Conservation (phyloP, 2,329 filamentous ascomycete species). For the Fusarium staphyleae region DNA sequence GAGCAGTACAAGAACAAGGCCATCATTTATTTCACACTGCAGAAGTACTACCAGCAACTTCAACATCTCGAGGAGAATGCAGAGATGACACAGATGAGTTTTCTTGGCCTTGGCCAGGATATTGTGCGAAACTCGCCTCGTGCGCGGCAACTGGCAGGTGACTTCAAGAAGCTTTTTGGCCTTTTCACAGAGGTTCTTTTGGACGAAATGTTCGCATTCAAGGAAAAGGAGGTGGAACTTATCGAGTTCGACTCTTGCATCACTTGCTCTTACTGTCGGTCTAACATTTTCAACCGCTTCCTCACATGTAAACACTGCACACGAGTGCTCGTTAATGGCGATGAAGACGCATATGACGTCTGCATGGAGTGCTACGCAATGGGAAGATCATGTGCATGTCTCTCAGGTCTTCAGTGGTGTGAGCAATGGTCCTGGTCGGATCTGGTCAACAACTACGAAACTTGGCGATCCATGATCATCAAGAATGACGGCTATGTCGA, state of each 20-base stretch:
- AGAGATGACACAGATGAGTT: constrained; percentile 54
- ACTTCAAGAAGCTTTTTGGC: constrained; percentile 81
- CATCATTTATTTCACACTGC: constrained; percentile 86
- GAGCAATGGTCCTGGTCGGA: constrained; percentile 91
- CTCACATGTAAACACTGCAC: constrained; percentile 89
- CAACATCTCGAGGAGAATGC: constrained; percentile 58
- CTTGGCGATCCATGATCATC: constrained; percentile 81
- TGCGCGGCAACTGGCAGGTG: constrained; percentile 75
- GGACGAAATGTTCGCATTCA: constrained; percentile 82
- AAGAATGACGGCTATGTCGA: constrained; percentile 73
- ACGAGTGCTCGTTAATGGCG: constrained; percentile 68
- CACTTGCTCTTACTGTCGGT: constrained; percentile 93
- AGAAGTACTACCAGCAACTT: constrained; percentile 76
- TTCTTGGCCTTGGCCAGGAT: constrained; percentile 57
- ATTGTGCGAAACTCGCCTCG: constrained; percentile 52
- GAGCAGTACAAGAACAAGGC: constrained; percentile 99
- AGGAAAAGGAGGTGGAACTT: constrained; percentile 75
- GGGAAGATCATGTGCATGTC: constrained; percentile 89
- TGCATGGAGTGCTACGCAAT: constrained; percentile 99
- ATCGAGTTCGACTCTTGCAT: constrained; percentile 88
- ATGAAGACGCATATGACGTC: constrained; percentile 89
- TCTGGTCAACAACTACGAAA: constrained; percentile 78
- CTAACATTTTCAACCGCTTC: constrained; percentile 97
- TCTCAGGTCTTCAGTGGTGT: constrained; percentile 86
- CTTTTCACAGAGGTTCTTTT: constrained; percentile 82